These are phyloP conservation scores for Malus sylvestris DNA, from an alignment of 306 rosid genomes.

Conservation along the genomic window DNA sequence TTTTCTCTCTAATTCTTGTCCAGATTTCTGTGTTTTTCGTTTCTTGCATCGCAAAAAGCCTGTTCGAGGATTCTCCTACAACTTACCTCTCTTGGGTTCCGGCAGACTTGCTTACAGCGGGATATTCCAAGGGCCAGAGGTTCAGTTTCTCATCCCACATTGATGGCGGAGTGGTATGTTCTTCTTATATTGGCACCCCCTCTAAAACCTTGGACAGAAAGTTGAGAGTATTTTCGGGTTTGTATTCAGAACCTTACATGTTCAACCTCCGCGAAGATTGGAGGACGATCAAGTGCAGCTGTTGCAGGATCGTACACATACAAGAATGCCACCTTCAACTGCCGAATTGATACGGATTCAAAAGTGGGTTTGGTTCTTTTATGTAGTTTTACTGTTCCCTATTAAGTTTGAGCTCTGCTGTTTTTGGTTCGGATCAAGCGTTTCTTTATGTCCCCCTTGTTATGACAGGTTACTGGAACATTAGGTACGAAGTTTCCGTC, in stretches of 20 bases:
- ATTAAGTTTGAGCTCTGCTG: background rate
- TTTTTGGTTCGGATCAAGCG: background rate
- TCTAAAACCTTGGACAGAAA: background rate
- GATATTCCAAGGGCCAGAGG: background rate
- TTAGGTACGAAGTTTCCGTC: background rate
- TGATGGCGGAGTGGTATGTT: background rate
- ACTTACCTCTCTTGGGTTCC: no score
- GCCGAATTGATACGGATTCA: background rate
- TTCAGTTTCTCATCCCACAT: background rate
- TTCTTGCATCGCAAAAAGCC: no score
- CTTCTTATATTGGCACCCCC: background rate
- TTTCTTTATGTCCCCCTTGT: background rate
- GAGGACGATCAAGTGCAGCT: background rate
- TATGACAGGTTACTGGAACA: constrained; percentile 8
- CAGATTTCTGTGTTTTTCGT: no score
- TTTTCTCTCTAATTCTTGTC: background rate
- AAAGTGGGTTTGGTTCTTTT: background rate
- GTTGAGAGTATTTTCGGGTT: background rate
- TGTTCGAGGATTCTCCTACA: no score
- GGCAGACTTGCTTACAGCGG: constrained; percentile 8
- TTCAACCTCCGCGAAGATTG: background rate
- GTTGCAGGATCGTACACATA: background rate
- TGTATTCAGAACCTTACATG: background rate
- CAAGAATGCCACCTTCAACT: background rate
- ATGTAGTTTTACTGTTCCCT: background rate